phyloP scores from a whole-genome alignment of 176 grass and related monocot species.

The Triticum turgidum region DNA sequence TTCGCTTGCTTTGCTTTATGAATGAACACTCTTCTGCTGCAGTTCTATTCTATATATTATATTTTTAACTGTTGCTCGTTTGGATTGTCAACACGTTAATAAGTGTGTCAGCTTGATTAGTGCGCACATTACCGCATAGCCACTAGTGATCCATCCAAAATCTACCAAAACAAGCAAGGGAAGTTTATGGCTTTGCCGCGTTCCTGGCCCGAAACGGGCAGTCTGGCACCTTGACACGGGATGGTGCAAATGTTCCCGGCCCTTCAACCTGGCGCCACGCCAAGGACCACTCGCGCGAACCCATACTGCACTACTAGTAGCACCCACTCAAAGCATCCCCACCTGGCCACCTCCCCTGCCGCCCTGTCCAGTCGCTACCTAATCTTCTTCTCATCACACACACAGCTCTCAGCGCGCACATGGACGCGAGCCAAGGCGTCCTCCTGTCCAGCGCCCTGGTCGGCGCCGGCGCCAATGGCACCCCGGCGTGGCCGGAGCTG shows the following conservation, averaged over 20 bases:
- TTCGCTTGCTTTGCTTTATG: no score
- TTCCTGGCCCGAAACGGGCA: not conserved
- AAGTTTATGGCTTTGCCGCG: not conserved
- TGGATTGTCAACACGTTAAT: no score
- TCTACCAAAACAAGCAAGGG: not conserved
- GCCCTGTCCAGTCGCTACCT: conserved; percentile 12
- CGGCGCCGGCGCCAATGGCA: conserved; percentile 14
- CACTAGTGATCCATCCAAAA: no score
- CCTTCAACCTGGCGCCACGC: not conserved
- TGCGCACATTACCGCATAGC: no score
- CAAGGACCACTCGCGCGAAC: not conserved
- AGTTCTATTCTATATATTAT: no score
- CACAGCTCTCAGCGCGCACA: not conserved
- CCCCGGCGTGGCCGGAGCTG: conserved; percentile 55
- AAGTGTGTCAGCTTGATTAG: no score
- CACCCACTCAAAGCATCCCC: not conserved
- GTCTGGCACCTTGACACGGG: not conserved
- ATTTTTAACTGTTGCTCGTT: no score
- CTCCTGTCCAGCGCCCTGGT: conserved; percentile 44
- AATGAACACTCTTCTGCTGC: no score
- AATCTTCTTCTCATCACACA: conserved; percentile 33
- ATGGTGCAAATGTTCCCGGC: conserved; percentile 4
- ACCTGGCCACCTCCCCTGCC: not conserved
- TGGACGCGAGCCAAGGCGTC: conserved; percentile 62
- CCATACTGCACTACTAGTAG: not conserved